phyloP scores from a whole-genome alignment of 1,284 basidiomycete species.

The Sanghuangporus weigelae region DNA sequence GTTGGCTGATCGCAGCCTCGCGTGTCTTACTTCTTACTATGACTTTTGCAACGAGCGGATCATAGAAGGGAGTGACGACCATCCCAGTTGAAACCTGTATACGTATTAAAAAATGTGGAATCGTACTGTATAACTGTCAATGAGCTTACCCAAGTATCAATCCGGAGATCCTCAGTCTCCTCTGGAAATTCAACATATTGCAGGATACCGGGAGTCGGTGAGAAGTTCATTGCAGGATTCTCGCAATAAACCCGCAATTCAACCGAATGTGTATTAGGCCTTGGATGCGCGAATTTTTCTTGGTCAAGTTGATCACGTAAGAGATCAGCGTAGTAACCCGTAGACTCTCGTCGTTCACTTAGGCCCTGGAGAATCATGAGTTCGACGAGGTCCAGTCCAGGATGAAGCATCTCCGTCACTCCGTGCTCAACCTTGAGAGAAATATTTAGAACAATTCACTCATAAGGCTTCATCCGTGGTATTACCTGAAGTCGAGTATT shows the following conservation, averaged over 20 bases:
- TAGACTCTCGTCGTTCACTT: conserved; percentile 24
- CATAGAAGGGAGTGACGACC: conserved; percentile 48
- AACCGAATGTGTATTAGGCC: conserved; percentile 40
- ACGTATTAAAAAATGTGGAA: neutral
- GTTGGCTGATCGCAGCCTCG: conserved; percentile 36
- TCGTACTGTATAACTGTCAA: neutral
- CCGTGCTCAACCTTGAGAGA: conserved; percentile 57
- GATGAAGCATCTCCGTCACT: conserved; percentile 56
- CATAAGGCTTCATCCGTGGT: neutral
- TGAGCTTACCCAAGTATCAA: conserved; percentile 48
- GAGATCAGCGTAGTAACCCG: conserved; percentile 24
- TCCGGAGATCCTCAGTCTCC: conserved; percentile 33
- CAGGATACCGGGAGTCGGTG: conserved; percentile 58
- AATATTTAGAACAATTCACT: neutral
- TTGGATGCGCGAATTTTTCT: conserved; percentile 25
- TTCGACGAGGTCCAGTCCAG: conserved; percentile 58
- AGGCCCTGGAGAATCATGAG: conserved; percentile 59
- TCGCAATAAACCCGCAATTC: conserved; percentile 67
- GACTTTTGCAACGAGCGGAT: conserved; percentile 53
- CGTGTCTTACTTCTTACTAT: conserved; percentile 41
- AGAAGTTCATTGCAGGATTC: conserved; percentile 54
- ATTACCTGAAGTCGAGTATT: conserved; percentile 62
- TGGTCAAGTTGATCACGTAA: conserved; percentile 28
- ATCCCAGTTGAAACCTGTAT: conserved; percentile 47
- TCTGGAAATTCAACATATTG: conserved; percentile 46